Conservation (phyloP, 2,329 filamentous ascomycete genomes). For the Phoma sp. region DNA sequence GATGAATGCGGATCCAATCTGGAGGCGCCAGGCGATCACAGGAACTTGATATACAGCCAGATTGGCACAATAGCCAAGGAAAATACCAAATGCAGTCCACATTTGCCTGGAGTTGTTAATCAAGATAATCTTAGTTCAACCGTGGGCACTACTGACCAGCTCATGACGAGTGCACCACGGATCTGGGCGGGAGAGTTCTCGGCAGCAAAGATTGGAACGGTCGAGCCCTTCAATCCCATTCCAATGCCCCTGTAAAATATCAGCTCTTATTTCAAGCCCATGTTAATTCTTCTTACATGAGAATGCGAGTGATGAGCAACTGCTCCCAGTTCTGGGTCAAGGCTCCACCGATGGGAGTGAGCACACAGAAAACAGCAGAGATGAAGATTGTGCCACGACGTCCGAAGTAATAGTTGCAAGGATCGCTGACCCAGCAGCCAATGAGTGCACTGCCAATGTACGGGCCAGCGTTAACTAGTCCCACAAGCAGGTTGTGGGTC, state of each 20-base stretch:
- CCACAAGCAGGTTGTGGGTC: too few relatives aligned
- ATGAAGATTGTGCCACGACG: slow-evolving; percentile 46
- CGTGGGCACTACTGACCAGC: too few relatives aligned
- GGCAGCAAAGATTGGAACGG: slow-evolving; percentile 56
- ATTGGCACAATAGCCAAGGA: slow-evolving; percentile 53
- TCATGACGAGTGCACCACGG: slow-evolving; percentile 57
- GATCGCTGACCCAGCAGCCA: slow-evolving; percentile 37
- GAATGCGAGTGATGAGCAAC: slow-evolving; percentile 48
- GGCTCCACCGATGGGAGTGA: slow-evolving; percentile 47
- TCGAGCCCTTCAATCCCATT: slow-evolving; percentile 56
- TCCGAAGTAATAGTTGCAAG: slow-evolving; percentile 40
- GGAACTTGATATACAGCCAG: slow-evolving; percentile 50
- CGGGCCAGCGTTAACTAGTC: slow-evolving; percentile 41
- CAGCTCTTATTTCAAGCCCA: too few relatives aligned
- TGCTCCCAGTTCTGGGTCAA: slow-evolving; percentile 51
- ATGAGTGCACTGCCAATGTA: slow-evolving; percentile 43
- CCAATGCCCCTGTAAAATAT: too few relatives aligned
- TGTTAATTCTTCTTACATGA: too few relatives aligned
- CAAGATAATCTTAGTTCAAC: too few relatives aligned
- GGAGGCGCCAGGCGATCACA: slow-evolving; percentile 49
- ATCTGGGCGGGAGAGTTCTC: slow-evolving; percentile 58
- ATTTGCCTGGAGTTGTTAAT: too few relatives aligned
- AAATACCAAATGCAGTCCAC: slow-evolving; percentile 55
- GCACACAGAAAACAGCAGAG: slow-evolving; percentile 43
- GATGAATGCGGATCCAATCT: slow-evolving; percentile 50